phyloP scores from a whole-genome alignment of 345 rosid species.

The Brassica incana region DNA sequence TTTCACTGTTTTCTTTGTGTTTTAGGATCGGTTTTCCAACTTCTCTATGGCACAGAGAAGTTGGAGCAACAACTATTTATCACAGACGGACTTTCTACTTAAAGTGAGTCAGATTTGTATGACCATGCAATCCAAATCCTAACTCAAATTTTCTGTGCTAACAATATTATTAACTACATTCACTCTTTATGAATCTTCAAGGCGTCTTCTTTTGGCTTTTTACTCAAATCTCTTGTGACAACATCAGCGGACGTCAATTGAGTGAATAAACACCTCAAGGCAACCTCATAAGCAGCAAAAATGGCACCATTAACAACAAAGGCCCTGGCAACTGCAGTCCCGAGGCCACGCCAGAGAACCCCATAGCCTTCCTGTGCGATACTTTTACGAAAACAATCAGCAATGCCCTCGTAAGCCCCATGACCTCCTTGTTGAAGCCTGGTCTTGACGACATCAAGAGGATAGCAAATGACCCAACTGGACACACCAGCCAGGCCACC shows the following conservation, averaged over 20 bases:
- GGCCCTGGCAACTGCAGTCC: constrained; percentile 96
- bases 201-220: constrained; percentile 1
- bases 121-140: not conserved
- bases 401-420: constrained; percentile 60
- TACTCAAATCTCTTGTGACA: not conserved
- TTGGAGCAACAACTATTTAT: not conserved
- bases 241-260: constrained; percentile 21
- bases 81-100: not conserved
- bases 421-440: constrained; percentile 56
- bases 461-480: constrained; percentile 90
- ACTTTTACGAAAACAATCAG: constrained; percentile 67
- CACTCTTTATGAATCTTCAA: not conserved
- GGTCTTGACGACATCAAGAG: constrained; percentile 85
- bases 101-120: constrained; percentile 6
- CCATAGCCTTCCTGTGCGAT: constrained; percentile 61
- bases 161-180: not conserved
- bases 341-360: constrained; percentile 89
- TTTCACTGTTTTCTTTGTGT: constrained; percentile 3
- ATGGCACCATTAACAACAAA: constrained; percentile 90
- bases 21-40: not conserved
- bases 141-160: not conserved
- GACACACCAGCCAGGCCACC: constrained; percentile 94
- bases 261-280: constrained; percentile 75
- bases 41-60: not conserved
- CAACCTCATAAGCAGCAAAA: constrained; percentile 80